These are phyloP conservation scores for Fusarium subglutinans DNA, from an alignment of 2,329 filamentous ascomycete genomes.

Conservation along the genomic window DNA sequence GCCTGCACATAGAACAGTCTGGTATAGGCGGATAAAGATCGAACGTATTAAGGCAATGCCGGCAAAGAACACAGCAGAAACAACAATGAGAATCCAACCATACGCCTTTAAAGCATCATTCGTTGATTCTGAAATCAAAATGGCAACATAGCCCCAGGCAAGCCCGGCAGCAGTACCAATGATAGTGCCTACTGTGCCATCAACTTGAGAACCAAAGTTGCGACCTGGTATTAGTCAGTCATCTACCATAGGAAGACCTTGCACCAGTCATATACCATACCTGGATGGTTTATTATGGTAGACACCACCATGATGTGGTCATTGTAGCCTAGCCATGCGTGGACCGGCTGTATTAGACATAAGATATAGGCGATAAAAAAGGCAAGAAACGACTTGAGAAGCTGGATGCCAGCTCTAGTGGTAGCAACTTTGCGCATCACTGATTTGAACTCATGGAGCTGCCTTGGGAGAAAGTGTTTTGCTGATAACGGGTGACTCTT, in stretches of 20 bases:
- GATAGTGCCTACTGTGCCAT: slow-evolving; percentile 63
- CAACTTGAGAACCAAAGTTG: slow-evolving; percentile 65
- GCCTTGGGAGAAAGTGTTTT: slow-evolving; percentile 57
- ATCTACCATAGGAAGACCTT: too few species aligned
- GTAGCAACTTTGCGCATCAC: slow-evolving; percentile 54
- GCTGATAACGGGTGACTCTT: slow-evolving; percentile 59
- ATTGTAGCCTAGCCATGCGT: slow-evolving; percentile 62
- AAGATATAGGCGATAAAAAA: slow-evolving; percentile 66
- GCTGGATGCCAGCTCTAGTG: slow-evolving; percentile 60
- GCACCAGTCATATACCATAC: too few species aligned
- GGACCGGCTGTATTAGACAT: slow-evolving; percentile 60
- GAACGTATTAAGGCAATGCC: slow-evolving; percentile 62
- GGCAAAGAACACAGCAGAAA: slow-evolving; percentile 63
- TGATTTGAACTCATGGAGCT: slow-evolving; percentile 55
- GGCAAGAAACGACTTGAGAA: slow-evolving; percentile 64
- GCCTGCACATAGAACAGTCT: slow-evolving; percentile 63
- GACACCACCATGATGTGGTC: slow-evolving; percentile 66
- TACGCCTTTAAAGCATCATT: slow-evolving; percentile 56
- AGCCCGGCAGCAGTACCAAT: slow-evolving; percentile 63
- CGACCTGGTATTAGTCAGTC: slow-evolving; percentile 47
- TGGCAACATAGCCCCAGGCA: slow-evolving; percentile 63
- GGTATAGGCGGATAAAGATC: slow-evolving; percentile 65
- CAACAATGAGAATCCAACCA: slow-evolving; percentile 65
- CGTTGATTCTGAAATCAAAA: slow-evolving; percentile 64
- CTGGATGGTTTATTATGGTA: slow-evolving; percentile 65